Conservation (phyloP, 2,329 filamentous ascomycete genomes). For the Venturia nashicola region DNA sequence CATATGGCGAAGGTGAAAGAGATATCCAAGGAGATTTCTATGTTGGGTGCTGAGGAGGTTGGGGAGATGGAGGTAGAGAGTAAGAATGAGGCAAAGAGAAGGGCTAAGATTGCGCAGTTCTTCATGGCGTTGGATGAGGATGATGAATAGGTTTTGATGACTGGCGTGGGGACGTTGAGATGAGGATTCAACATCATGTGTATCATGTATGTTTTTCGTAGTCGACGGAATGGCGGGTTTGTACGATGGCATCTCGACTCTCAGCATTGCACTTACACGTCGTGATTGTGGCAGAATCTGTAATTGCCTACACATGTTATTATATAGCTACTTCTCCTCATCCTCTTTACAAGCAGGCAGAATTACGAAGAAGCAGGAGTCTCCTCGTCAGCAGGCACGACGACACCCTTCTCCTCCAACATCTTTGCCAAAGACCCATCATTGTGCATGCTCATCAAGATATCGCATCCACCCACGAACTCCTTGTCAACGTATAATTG, state of each 20-base stretch:
- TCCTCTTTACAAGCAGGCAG: neutral
- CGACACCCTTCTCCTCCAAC: constrained; percentile 82
- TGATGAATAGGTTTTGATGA: neutral
- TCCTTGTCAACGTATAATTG: constrained; percentile 93
- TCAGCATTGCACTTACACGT: too few relatives aligned
- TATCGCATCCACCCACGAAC: constrained; percentile 96
- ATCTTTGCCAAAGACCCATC: constrained; percentile 86
- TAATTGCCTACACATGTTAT: neutral
- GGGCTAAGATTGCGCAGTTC: neutral
- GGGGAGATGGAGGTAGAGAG: neutral
- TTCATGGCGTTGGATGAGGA: neutral
- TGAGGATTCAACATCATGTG: neutral
- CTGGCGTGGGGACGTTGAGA: neutral
- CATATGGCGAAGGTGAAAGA: neutral
- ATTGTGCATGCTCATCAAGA: constrained; percentile 93
- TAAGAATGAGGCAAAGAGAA: neutral
- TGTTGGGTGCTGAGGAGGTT: neutral
- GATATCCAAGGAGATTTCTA: neutral
- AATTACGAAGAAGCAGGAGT: neutral
- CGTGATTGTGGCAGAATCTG: neutral
- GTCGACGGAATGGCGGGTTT: too few relatives aligned
- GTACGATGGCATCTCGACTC: too few relatives aligned
- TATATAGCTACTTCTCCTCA: neutral
- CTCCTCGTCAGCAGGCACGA: constrained; percentile 38
- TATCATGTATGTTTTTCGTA: neutral